phyloP scores from a whole-genome alignment of 1,139 yeast genomes.

The Candida pseudoviswanathii region DNA sequence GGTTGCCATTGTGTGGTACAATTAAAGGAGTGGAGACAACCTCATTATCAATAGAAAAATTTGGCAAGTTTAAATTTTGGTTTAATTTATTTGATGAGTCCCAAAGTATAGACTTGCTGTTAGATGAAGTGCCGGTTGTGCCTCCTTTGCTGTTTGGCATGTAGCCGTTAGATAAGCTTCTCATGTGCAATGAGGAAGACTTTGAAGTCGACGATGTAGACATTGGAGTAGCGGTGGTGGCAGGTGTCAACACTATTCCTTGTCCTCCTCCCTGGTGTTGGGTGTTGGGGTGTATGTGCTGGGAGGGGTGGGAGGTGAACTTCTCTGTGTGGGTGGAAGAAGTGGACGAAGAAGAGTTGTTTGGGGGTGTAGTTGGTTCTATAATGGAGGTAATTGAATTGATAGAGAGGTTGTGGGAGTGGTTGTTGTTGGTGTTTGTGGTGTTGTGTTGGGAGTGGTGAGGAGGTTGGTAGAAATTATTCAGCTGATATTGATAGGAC shows the following conservation, averaged over 20 bases:
- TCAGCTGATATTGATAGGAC: constrained; percentile 8
- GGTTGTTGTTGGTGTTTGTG: constrained; percentile 12
- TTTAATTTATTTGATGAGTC: constrained; percentile 29
- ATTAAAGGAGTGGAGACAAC: constrained; percentile 16
- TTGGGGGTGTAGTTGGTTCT: constrained; percentile 48
- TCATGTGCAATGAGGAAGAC: constrained; percentile 11
- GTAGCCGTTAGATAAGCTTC: constrained; percentile 12
- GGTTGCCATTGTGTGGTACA: constrained; percentile 9
- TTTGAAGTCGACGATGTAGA: constrained; percentile 13
- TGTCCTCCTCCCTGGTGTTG: constrained; percentile 9
- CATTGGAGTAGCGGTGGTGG: constrained; percentile 12
- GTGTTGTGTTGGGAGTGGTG: neutral
- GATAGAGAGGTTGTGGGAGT: constrained; percentile 39
- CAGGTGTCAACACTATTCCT: constrained; percentile 11
- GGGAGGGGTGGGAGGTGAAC: neutral
- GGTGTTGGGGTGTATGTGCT: neutral
- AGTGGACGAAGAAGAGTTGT: constrained; percentile 9
- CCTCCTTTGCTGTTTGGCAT: neutral
- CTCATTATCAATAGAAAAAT: constrained; percentile 27
- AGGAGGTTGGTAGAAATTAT: constrained; percentile 5
- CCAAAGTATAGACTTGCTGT: constrained; percentile 28
- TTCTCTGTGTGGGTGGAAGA: neutral
- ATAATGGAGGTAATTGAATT: constrained; percentile 38
- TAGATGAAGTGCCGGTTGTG: neutral
- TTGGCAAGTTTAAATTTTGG: constrained; percentile 31